These are phyloP conservation scores for Eucalyptus pauciflora DNA, from an alignment of 345 rosid species.

Conservation along the genomic window DNA sequence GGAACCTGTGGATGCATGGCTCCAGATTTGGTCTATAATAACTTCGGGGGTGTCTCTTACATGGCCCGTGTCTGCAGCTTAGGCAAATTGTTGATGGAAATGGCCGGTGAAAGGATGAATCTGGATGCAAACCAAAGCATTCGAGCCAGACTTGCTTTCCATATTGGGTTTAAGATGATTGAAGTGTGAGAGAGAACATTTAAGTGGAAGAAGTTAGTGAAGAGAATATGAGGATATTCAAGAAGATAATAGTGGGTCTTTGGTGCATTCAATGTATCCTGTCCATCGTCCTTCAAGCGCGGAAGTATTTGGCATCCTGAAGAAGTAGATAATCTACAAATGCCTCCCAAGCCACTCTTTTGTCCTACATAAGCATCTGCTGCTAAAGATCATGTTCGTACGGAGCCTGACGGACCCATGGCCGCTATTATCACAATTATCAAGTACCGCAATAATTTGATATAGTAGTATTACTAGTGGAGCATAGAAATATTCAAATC, in stretches of 20 bases:
- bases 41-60: not conserved
- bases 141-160: not conserved
- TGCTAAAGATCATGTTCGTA: too few relatives aligned
- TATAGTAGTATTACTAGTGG: too few relatives aligned
- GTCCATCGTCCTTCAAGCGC: not conserved
- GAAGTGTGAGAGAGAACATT: not conserved
- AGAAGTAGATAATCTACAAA: not conserved
- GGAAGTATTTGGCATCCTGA: not conserved
- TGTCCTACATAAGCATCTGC: accelerated
- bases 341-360: not conserved
- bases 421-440: too few relatives aligned
- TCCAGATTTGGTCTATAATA: not conserved
- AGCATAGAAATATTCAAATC: too few relatives aligned
- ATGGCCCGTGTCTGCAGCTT: not conserved
- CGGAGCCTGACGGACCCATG: too few relatives aligned
- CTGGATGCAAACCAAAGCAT: not conserved
- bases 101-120: not conserved
- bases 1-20: not conserved
- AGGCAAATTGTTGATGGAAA: not conserved
- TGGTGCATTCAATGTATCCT: not conserved
- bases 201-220: not conserved
- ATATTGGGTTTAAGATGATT: not conserved
- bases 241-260: not conserved
- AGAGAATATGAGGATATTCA: not conserved
- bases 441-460: too few relatives aligned